A percentile compares a stretch with the other conserved stretches of the same genome.
Conservation (phyloP, 1,284 basidiomycete genomes). For the Rhizoctonia solani region DNA sequence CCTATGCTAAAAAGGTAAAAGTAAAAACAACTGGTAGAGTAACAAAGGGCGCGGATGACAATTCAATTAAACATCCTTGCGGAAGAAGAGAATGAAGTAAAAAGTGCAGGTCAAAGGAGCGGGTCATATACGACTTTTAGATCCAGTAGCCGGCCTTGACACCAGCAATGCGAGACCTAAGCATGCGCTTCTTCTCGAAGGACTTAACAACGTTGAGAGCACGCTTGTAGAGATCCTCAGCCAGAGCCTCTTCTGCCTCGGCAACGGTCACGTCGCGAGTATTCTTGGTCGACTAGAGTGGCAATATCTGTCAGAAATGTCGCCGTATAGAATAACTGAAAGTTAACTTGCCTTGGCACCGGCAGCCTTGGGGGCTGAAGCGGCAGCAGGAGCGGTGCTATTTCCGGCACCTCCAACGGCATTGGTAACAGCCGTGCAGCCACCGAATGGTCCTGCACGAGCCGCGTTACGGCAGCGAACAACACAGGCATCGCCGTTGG, state of each 20-base stretch:
- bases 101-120: background rate
- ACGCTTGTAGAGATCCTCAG: conserved; percentile 30
- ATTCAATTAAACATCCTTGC: background rate
- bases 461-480: conserved; percentile 28
- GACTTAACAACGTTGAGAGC: conserved; percentile 9
- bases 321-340: background rate
- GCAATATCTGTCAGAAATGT: background rate
- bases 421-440: conserved; percentile 21
- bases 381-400: conserved; percentile 1
- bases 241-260: conserved; percentile 12
- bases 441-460: conserved; percentile 39
- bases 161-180: conserved; percentile 35
- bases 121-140: too few species aligned
- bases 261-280: conserved; percentile 23
- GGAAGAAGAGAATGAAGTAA: background rate
- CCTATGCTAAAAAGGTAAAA: background rate
- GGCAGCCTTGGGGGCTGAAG: background rate
- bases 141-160: conserved; percentile 37
- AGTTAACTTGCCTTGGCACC: conserved; percentile 6
- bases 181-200: conserved; percentile 31
- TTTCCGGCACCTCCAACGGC: background rate
- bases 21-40: background rate
- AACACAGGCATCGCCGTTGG: conserved; percentile 26
- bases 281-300: conserved; percentile 5
- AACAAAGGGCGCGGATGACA: background rate